These are phyloP conservation scores for Alternaria dauci DNA, from an alignment of 2,329 filamentous ascomycete genomes.

Conservation along the genomic window DNA sequence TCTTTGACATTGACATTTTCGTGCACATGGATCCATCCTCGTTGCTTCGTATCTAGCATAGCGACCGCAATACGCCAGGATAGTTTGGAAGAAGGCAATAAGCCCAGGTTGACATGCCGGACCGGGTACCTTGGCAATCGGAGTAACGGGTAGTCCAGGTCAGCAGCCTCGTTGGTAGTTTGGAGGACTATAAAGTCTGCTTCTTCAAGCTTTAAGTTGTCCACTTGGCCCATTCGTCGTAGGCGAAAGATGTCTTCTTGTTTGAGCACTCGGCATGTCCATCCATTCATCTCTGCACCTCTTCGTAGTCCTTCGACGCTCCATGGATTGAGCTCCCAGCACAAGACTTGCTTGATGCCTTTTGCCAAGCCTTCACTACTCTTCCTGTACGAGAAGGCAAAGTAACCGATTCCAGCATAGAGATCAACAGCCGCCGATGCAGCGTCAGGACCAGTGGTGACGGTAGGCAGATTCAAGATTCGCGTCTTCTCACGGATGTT, in stretches of 20 bases:
- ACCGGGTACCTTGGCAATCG: conserved; percentile 46
- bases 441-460: conserved; percentile 27
- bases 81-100: conserved; percentile 61
- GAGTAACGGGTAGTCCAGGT: background rate
- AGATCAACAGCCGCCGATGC: conserved; percentile 69
- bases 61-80: conserved; percentile 61
- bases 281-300: conserved; percentile 54
- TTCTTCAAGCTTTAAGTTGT: conserved; percentile 1
- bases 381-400: conserved; percentile 82
- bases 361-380: conserved; percentile 64
- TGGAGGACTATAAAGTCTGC: conserved; percentile 52
- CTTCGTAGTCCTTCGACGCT: conserved; percentile 56
- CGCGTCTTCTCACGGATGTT: conserved; percentile 90
- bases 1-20: conserved; percentile 62
- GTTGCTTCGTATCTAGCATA: conserved; percentile 55
- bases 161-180: conserved; percentile 51
- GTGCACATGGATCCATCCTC: conserved; percentile 68
- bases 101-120: conserved; percentile 67
- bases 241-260: background rate
- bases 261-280: conserved; percentile 33
- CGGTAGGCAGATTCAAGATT: conserved; percentile 62
- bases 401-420: conserved; percentile 94
- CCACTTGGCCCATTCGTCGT: background rate
- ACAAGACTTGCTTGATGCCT: conserved; percentile 74
- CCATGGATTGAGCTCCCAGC: conserved; percentile 84